Evolutionary conservation across 208 protist genomes (phyloP), one percentile per base, ranked within the genome.

Genomic region (Leishmania major): DNA sequence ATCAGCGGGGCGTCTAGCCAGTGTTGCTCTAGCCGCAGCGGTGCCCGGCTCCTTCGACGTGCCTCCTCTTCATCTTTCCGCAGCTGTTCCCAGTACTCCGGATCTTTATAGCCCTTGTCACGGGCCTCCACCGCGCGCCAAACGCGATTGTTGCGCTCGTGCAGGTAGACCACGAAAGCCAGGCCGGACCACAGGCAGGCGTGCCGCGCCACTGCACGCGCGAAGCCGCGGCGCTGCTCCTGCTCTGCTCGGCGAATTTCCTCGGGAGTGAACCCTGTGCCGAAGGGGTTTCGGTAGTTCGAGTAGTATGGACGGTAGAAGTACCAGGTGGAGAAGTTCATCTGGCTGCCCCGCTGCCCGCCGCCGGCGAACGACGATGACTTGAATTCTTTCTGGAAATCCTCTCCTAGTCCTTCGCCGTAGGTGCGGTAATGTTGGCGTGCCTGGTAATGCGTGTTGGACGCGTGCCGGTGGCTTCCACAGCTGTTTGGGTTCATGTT

Each of bases 271-370:
- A 90, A 92, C 8, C 89, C 89, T 43, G 86, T 86, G 1, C 78
- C 80, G 83, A 83, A 92, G n/a, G 86, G 89, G 71, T 82, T 83
- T 74, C 75, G 66, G 62, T 80, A 87, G 75, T 87, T 78, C 0
- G 87, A 88, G 45, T 81, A 81, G 83, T 92, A 92, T 13, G 89
- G 87, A 7, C 89, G 87, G 70, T 92, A 92, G 80, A 92, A 92
- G 81, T 89, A 80, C 57, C 86, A 88, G 40, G 89, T 90, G 53
- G 89, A 90, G 76, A 85, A 86, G 72, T 92, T 92, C 35, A 75
- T 35, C 11, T 77, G 19, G 10, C 47, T 60, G n/a, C 79, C 79
- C 15, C 70, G 49, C 37, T 79, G 79, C 15, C 70, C 79, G 28
- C 77, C 8, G 28, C 62, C 40, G 55, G 74, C 83, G 49, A 55